Percentiles rank a stretch among this genome's conserved stretches.
Conservation (phyloP, 495 filamentous ascomycete species). For the Neurospora africana region DNA sequence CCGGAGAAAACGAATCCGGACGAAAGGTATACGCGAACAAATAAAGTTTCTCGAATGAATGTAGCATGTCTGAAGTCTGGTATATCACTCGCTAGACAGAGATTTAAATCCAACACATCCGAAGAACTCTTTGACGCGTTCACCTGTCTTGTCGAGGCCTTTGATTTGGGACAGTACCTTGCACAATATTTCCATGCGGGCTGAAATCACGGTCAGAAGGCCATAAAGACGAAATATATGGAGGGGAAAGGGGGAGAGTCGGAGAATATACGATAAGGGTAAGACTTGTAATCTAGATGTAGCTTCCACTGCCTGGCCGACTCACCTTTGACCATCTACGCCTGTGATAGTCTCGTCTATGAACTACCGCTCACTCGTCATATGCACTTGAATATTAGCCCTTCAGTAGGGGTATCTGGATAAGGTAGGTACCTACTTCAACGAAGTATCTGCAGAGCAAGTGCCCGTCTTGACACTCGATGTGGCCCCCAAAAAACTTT, state of each 20-base stretch:
- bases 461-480: not conserved
- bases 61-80: not conserved
- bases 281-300: not conserved
- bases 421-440: too few relatives aligned
- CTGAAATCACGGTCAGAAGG: not conserved
- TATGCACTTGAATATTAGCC: not conserved
- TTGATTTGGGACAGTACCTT: not conserved
- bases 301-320: not conserved
- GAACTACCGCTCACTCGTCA: not conserved
- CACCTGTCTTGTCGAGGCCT: not conserved
- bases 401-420: too few relatives aligned
- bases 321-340: fast-evolving
- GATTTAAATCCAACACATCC: not conserved
- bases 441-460: not conserved
- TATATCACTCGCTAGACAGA: not conserved
- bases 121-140: not conserved
- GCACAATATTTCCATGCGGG: fast-evolving
- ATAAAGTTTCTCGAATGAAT: not conserved
- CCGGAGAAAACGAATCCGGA: not conserved
- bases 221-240: fast-evolving
- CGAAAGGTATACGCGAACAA: not conserved
- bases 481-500: not conserved
- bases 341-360: not conserved
- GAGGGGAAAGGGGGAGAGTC: fast-evolving
- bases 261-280: not conserved